These are phyloP conservation scores for Mucor racemosus DNA, from an alignment of 371 early-diverging fungal genomes.

Conservation along the genomic window DNA sequence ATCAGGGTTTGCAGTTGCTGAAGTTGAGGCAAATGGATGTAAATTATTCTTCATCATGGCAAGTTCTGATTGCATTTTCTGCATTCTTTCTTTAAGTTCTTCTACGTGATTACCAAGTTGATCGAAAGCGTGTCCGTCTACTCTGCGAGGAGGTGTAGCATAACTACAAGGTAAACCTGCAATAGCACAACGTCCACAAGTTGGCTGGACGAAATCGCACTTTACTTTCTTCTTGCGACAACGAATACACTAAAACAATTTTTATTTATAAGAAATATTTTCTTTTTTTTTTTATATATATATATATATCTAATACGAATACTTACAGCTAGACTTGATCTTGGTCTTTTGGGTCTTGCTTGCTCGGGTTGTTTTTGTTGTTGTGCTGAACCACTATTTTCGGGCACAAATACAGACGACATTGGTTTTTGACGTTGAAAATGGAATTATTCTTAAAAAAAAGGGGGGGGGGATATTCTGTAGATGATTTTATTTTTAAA, in stretches of 20 bases:
- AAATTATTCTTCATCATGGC: slow-evolving; percentile 53
- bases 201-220: slow-evolving; percentile 68
- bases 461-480: no score
- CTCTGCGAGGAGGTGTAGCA: slow-evolving; percentile 57
- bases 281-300: no score
- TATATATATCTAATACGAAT: no score
- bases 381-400: slow-evolving; percentile 32
- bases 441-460: neutral
- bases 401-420: slow-evolving; percentile 47
- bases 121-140: slow-evolving; percentile 64
- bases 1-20: slow-evolving; percentile 45
- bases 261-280: neutral
- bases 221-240: slow-evolving; percentile 69
- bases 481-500: no score
- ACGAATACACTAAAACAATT: slow-evolving; percentile 44
- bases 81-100: slow-evolving; percentile 54
- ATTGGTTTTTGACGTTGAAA: slow-evolving; percentile 19
- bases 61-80: slow-evolving; percentile 52
- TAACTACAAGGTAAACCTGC: slow-evolving; percentile 57
- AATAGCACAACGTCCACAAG: slow-evolving; percentile 61
- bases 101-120: slow-evolving; percentile 56
- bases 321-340: slow-evolving; percentile 55
- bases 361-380: slow-evolving; percentile 48
- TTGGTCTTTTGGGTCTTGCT: slow-evolving; percentile 49
- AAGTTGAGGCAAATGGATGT: slow-evolving; percentile 26